Conservation (phyloP, 805 yeast genomes). For the Lipomyces chichibuensis region DNA sequence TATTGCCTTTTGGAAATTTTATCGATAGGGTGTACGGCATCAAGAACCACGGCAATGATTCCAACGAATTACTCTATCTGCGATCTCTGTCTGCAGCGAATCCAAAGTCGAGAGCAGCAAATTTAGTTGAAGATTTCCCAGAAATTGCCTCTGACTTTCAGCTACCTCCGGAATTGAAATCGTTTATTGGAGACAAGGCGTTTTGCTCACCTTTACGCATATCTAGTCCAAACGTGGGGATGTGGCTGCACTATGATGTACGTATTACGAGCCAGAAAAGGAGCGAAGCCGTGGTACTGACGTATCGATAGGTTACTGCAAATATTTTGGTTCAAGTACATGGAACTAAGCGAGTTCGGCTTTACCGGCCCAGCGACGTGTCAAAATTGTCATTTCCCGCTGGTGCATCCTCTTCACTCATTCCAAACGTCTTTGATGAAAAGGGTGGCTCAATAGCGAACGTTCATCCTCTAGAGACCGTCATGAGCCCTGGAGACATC, state of each 20-base stretch:
- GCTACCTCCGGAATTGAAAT: conserved; percentile 39
- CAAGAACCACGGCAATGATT: neutral
- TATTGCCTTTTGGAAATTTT: conserved; percentile 41
- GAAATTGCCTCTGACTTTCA: conserved; percentile 41
- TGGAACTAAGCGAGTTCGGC: conserved; percentile 43
- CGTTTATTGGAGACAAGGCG: conserved; percentile 33
- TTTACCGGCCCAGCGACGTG: conserved; percentile 46
- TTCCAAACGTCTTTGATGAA: conserved; percentile 42
- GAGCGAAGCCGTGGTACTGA: neutral
- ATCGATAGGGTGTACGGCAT: conserved; percentile 36
- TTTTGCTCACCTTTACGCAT: conserved; percentile 46
- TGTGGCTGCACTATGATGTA: conserved; percentile 48
- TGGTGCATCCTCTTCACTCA: conserved; percentile 44
- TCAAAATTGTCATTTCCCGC: conserved; percentile 41
- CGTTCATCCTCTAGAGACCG: conserved; percentile 42
- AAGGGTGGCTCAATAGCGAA: conserved; percentile 15
- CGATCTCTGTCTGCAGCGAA: conserved; percentile 41
- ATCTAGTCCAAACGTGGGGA: conserved; percentile 43
- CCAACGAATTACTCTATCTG: conserved; percentile 36
- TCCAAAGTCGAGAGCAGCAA: conserved; percentile 43
- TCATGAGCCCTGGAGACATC: conserved; percentile 47
- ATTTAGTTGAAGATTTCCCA: conserved; percentile 43
- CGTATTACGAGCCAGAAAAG: neutral
- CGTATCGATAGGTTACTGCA: conserved; percentile 39
- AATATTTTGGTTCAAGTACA: conserved; percentile 45